Conservation (phyloP, 2,329 filamentous ascomycete species). For the Trichoderma koningiopsis region DNA sequence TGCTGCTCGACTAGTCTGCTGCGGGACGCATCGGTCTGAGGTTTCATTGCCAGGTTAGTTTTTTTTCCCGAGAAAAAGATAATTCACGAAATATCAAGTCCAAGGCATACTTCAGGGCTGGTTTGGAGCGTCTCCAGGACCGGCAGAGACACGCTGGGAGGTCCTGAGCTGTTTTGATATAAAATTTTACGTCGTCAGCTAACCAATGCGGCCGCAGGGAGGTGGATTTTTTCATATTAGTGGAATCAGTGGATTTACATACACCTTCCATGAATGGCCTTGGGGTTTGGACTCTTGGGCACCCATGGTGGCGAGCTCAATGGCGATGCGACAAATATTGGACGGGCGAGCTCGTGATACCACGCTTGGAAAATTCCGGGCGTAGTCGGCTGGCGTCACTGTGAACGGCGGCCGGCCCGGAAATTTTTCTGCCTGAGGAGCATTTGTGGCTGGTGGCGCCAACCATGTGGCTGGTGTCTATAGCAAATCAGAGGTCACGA, state of each 20-base stretch:
- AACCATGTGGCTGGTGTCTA: background rate
- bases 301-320: slow-evolving; percentile 55
- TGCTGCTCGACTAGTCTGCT: slow-evolving; percentile 81
- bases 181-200: slow-evolving; percentile 26
- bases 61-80: background rate
- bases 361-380: slow-evolving; percentile 41
- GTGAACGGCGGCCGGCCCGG: slow-evolving; percentile 33
- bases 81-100: background rate
- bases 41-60: slow-evolving; percentile 6
- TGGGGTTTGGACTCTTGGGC: slow-evolving; percentile 58
- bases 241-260: slow-evolving; percentile 35
- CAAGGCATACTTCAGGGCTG: slow-evolving; percentile 72
- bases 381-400: slow-evolving; percentile 39
- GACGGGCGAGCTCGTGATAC: slow-evolving; percentile 36
- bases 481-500: background rate
- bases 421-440: slow-evolving; percentile 39
- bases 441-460: slow-evolving; percentile 23
- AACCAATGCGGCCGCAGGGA: background rate
- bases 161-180: slow-evolving; percentile 43
- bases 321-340: slow-evolving; percentile 38
- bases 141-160: slow-evolving; percentile 70
- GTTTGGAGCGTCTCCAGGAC: slow-evolving; percentile 81
- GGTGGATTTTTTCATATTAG: background rate
- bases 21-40: slow-evolving; percentile 84
- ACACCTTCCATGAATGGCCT: slow-evolving; percentile 58